A percentile compares a stretch with the other conserved stretches of the same genome.
Conservation (phyloP, 345 rosid genomes). For the Cardamine occulta region DNA sequence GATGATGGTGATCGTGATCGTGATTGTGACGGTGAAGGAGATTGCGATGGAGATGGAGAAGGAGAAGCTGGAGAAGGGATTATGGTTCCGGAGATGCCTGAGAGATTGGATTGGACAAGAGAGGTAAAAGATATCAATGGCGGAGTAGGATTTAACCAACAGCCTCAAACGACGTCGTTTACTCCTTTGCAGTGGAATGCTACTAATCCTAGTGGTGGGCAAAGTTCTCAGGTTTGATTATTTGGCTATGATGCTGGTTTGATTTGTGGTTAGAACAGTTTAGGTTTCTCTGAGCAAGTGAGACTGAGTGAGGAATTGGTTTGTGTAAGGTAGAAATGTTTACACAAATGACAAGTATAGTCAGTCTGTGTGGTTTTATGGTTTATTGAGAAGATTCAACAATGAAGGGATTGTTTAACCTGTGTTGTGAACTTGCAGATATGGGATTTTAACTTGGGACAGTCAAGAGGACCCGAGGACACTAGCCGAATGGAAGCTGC, state of each 20-base stretch:
- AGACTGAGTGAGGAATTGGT: neutral
- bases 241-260: neutral
- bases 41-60: neutral
- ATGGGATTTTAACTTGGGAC: conserved; percentile 89
- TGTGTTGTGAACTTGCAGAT: conserved; percentile 53
- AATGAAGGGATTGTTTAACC: conserved; percentile 1
- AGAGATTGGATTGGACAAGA: conserved; percentile 37
- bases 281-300: conserved; percentile 8
- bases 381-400: neutral
- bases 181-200: conserved; percentile 50
- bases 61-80: conserved; percentile 39
- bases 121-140: conserved; percentile 40
- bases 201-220: conserved; percentile 46
- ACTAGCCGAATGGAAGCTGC: conserved; percentile 50
- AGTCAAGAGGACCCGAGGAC: conserved; percentile 54
- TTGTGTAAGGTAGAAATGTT: conserved; percentile 9
- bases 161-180: conserved; percentile 43
- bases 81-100: conserved; percentile 46
- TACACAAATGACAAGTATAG: neutral
- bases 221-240: conserved; percentile 59
- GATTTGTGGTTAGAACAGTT: conserved; percentile 7
- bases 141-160: conserved; percentile 19
- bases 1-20: conserved; percentile 1
- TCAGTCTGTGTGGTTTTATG: conserved; percentile 3
- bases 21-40: neutral